A percentile compares a stretch with the other conserved stretches of the same genome.
phyloP scores from a whole-genome alignment of 495 filamentous ascomycete species.

The Hypoxylon fuscum region DNA sequence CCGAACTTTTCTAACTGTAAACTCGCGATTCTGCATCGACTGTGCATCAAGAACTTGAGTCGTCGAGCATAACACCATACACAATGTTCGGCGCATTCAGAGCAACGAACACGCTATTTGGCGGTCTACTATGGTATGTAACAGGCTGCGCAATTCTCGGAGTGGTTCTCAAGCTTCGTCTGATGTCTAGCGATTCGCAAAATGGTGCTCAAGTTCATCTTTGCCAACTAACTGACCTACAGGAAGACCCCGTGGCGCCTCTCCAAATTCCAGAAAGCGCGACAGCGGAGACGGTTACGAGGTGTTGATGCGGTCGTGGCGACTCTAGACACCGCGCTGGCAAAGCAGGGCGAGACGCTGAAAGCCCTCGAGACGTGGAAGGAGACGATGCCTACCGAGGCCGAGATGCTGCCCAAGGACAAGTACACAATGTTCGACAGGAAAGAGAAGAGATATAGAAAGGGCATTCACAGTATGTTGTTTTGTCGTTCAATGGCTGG shows the following conservation, averaged over 20 bases:
- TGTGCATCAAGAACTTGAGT: neutral
- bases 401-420: conserved; percentile 94
- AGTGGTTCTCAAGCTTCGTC: too few species aligned
- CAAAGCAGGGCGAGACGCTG: conserved; percentile 71
- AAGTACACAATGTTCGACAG: conserved; percentile 98
- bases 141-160: neutral
- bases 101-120: conserved; percentile 75
- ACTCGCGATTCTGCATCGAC: neutral
- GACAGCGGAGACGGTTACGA: conserved; percentile 85
- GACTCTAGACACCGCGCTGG: conserved; percentile 76
- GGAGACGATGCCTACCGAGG: conserved; percentile 92
- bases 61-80: conserved; percentile 24
- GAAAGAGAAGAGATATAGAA: conserved; percentile 93
- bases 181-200: too few species aligned
- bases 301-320: conserved; percentile 85
- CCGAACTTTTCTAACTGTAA: conserved; percentile 29
- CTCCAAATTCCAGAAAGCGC: conserved; percentile 86
- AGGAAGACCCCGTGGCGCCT: conserved; percentile 99
- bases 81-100: conserved; percentile 85
- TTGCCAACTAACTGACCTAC: conserved; percentile 28
- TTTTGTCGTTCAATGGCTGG: too few species aligned
- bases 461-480: conserved; percentile 92
- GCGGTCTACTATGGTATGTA: conserved; percentile 84
- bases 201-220: neutral
- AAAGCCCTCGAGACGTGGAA: conserved; percentile 88